A percentile compares a stretch with the other conserved stretches of the same genome.
phyloP scores from a whole-genome alignment of 176 grass and related monocot species.

The maize (Zea mays) region DNA sequence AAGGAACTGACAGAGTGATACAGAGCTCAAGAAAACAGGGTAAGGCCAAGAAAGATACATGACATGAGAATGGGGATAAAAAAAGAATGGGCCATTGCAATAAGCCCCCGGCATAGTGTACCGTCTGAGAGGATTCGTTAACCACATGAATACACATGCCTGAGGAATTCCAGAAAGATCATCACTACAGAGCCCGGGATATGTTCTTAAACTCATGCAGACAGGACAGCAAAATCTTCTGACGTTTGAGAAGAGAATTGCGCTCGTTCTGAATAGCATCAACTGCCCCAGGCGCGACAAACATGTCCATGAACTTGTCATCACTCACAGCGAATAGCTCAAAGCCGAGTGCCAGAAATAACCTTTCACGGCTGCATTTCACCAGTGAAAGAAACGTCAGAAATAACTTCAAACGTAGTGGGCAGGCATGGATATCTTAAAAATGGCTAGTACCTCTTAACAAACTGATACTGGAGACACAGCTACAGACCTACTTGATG shows the following conservation, averaged over 20 bases:
- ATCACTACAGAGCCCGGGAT: conserved; percentile 53
- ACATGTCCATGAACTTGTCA: conserved; percentile 99
- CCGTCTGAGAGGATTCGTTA: too few species aligned
- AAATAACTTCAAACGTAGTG: background rate
- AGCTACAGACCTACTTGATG: conserved; percentile 8
- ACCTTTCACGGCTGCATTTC: conserved; percentile 68
- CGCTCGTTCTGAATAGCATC: conserved; percentile 74
- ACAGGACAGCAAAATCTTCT: conserved; percentile 84
- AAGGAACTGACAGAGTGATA: conserved; percentile 40
- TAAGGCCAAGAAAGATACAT: conserved; percentile 6
- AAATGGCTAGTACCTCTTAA: conserved; percentile 26
- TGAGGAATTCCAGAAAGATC: conserved; percentile 29
- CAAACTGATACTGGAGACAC: conserved; percentile 1
- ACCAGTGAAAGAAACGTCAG: conserved; percentile 42
- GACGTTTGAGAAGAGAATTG: conserved; percentile 80
- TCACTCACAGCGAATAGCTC: conserved; percentile 90
- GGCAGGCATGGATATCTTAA: conserved; percentile 17
- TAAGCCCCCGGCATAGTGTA: too few species aligned
- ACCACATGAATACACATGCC: conserved; percentile 36
- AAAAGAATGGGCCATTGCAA: background rate
- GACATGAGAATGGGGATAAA: conserved; percentile 6
- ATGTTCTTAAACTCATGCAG: conserved; percentile 94
- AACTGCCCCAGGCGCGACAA: conserved; percentile 69
- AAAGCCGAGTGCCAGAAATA: conserved; percentile 77
- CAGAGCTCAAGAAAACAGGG: background rate